These are phyloP conservation scores for Serendipita sp. DNA, from an alignment of 768 basidiomycete species.

Conservation along the genomic window DNA sequence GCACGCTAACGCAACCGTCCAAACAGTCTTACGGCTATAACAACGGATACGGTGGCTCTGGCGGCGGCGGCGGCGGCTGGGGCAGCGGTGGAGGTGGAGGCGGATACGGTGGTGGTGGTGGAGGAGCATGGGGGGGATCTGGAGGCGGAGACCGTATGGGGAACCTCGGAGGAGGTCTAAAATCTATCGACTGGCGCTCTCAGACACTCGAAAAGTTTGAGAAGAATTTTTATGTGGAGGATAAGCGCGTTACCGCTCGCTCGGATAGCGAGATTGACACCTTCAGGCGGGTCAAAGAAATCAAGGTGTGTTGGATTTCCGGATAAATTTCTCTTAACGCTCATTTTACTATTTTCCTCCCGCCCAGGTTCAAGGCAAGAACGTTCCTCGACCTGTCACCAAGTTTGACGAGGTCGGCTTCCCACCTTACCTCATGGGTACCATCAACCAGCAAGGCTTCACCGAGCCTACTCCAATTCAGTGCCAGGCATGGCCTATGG, in stretches of 20 bases:
- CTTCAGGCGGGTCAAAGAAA: conserved; percentile 69
- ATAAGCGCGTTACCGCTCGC: conserved; percentile 61
- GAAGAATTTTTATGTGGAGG: conserved; percentile 95
- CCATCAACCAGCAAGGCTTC: conserved; percentile 91
- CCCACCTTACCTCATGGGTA: conserved; percentile 87
- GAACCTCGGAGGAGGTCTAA: conserved; percentile 65
- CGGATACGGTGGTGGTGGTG: conserved; percentile 29
- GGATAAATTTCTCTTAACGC: neutral
- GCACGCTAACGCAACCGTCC: neutral
- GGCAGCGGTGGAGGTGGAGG: conserved; percentile 17
- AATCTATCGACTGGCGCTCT: conserved; percentile 67
- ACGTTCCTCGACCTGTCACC: conserved; percentile 76
- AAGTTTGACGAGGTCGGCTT: conserved; percentile 91
- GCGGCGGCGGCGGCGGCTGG: conserved; percentile 25
- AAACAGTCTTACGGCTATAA: conserved; percentile 16
- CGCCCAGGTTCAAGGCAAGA: conserved; percentile 64
- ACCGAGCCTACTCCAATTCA: conserved; percentile 84
- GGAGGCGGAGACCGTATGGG: conserved; percentile 53
- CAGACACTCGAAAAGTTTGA: conserved; percentile 72
- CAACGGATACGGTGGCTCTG: conserved; percentile 22
- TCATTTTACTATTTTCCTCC: neutral
- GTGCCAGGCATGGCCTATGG: conserved; percentile 99
- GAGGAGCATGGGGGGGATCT: conserved; percentile 36
- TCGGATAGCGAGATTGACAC: conserved; percentile 78
- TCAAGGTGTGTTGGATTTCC: conserved; percentile 39